These are phyloP conservation scores for Cavenderia fasciculata DNA, from an alignment of 78 protist genomes.

Conservation along the genomic window DNA sequence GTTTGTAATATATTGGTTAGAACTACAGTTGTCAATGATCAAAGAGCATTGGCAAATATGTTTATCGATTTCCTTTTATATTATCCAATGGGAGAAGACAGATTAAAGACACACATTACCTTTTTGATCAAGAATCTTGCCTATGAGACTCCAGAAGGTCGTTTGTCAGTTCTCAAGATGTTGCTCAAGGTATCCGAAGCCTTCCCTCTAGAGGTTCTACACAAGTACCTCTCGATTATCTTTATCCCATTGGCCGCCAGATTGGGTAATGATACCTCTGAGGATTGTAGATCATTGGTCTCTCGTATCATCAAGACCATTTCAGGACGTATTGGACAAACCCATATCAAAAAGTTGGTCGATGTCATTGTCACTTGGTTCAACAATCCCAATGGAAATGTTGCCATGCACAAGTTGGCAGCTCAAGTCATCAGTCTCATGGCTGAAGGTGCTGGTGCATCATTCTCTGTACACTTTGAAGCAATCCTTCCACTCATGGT, in stretches of 20 bases:
- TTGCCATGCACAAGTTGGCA: conserved; percentile 19
- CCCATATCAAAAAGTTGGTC: neutral
- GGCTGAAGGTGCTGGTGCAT: neutral
- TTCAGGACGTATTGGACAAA: neutral
- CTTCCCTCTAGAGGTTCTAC: conserved; percentile 58
- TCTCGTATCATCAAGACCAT: neutral
- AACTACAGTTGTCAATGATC: neutral
- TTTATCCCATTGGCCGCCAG: conserved; percentile 42
- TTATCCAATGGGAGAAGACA: conserved; percentile 76
- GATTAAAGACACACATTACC: conserved; percentile 52
- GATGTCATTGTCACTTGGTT: conserved; percentile 43
- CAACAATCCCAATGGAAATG: conserved; percentile 7
- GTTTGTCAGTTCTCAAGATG: conserved; percentile 27
- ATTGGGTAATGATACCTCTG: conserved; percentile 17
- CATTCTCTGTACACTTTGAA: neutral
- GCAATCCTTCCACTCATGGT: neutral
- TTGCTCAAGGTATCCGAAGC: neutral
- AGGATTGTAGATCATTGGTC: conserved; percentile 15
- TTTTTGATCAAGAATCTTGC: conserved; percentile 55
- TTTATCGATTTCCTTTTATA: conserved; percentile 35
- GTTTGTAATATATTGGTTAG: conserved; percentile 42
- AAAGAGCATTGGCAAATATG: neutral
- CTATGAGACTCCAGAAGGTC: conserved; percentile 55
- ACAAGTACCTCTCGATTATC: conserved; percentile 7
- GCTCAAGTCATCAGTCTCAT: conserved; percentile 33